Evolutionary conservation across 2,329 filamentous ascomycete species (phyloP).

Genomic region (Mycogone perniciosa): DNA sequence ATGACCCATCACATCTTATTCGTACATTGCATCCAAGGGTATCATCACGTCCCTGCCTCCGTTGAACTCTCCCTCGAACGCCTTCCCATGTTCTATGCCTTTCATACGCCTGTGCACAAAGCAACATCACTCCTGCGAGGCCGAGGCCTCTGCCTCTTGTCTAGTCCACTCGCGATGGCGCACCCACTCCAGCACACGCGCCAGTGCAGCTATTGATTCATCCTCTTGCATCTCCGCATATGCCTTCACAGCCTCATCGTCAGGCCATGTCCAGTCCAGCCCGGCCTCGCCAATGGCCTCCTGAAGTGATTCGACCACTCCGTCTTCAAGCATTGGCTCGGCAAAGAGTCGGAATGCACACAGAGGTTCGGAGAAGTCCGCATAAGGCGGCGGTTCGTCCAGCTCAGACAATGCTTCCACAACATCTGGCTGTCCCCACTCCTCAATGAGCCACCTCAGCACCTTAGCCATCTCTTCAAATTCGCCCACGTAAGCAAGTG

Average conservation of each 20-base stretch:
- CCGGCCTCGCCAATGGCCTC: conserved; percentile 19
- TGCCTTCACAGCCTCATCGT: conserved; percentile 27
- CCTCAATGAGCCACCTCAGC: conserved; percentile 51
- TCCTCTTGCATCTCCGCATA: conserved; percentile 25
- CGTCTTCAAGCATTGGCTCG: conserved; percentile 32
- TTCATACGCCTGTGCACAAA: not conserved
- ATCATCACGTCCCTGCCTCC: not conserved
- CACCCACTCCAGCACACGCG: conserved; percentile 20
- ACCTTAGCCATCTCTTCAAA: conserved; percentile 50
- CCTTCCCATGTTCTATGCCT: not conserved
- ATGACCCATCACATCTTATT: not conserved
- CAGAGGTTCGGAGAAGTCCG: conserved; percentile 33
- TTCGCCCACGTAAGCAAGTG: conserved; percentile 56
- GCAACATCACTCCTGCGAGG: not conserved
- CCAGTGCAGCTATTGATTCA: conserved; percentile 21
- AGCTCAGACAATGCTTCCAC: conserved; percentile 30
- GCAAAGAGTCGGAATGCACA: conserved; percentile 45
- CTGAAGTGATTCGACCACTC: conserved; percentile 27
- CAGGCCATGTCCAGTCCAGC: conserved; percentile 34
- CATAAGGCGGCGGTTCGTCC: conserved; percentile 27
- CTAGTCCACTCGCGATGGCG: not conserved
- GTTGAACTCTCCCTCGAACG: not conserved
- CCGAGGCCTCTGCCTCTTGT: conserved; percentile 2
- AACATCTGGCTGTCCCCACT: conserved; percentile 34
- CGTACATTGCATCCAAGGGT: not conserved